phyloP scores from a whole-genome alignment of 2,329 filamentous ascomycete species.

The Iodosphaeria phyllophila region DNA sequence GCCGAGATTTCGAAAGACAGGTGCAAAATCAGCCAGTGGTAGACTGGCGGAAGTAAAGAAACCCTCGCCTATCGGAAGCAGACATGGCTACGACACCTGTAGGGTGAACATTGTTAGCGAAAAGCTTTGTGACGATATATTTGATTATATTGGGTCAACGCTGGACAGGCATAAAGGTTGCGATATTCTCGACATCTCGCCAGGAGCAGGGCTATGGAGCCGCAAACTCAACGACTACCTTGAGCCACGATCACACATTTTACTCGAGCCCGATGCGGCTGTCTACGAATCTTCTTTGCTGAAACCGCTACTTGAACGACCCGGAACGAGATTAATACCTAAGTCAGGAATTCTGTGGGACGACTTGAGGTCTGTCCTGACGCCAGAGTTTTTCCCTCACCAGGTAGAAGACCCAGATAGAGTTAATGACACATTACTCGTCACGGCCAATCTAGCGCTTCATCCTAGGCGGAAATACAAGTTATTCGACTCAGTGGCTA shows the following conservation, averaged over 20 bases:
- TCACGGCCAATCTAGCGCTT: conserved; percentile 47
- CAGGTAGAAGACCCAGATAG: conserved; percentile 27
- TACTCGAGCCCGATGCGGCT: conserved; percentile 53
- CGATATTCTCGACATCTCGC: conserved; percentile 76
- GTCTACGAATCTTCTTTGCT: conserved; percentile 43
- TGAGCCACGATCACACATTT: conserved; percentile 61
- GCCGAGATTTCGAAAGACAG: too few species aligned
- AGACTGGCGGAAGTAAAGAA: too few species aligned
- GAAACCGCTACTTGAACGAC: conserved; percentile 29
- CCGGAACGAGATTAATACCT: conserved; percentile 29
- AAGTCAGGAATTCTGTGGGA: conserved; percentile 40
- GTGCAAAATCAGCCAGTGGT: too few species aligned
- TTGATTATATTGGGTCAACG: conserved; percentile 49
- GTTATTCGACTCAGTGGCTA: conserved; percentile 34
- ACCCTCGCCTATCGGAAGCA: too few species aligned
- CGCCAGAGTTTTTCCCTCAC: conserved; percentile 29
- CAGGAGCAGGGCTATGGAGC: conserved; percentile 65
- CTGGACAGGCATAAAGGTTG: conserved; percentile 56
- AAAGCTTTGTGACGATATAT: conserved; percentile 40
- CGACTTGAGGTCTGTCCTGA: conserved; percentile 36
- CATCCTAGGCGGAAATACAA: conserved; percentile 29
- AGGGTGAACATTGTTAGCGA: conserved; percentile 35
- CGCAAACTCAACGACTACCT: conserved; percentile 55
- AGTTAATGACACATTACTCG: conserved; percentile 55
- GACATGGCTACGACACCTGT: too few species aligned